Evolutionary conservation across 2,329 filamentous ascomycete species (phyloP).

Genomic region (Aurifilum marmelostoma): DNA sequence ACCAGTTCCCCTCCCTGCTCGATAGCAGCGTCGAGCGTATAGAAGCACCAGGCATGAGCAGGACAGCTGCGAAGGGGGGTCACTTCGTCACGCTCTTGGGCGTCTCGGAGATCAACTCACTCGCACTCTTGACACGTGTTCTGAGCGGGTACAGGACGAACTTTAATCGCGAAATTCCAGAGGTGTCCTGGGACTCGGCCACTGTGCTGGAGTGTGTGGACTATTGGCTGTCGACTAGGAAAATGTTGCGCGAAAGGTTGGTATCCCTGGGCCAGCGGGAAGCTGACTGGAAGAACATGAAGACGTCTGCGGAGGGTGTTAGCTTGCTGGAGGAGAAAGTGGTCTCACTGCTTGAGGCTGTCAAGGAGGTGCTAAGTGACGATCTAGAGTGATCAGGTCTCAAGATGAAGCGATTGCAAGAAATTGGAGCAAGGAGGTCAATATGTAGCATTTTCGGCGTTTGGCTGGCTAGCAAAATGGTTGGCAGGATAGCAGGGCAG

Average conservation of each 20-base stretch:
- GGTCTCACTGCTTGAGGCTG: conserved; percentile 66
- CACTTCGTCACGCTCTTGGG: conserved; percentile 74
- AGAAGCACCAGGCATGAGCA: conserved; percentile 60
- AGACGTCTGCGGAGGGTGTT: conserved; percentile 50
- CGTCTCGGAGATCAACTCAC: conserved; percentile 76
- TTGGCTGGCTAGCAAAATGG: conserved; percentile 22
- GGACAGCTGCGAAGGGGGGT: conserved; percentile 52
- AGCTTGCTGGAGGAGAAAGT: conserved; percentile 78
- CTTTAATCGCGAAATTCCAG: conserved; percentile 73
- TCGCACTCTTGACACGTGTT: conserved; percentile 75
- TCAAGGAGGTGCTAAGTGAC: conserved; percentile 59
- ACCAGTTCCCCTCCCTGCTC: conserved; percentile 83
- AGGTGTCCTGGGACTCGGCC: conserved; percentile 74
- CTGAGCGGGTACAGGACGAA: conserved; percentile 66
- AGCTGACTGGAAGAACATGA: conserved; percentile 58
- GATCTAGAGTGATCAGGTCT: conserved; percentile 45
- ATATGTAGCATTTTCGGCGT: conserved; percentile 25
- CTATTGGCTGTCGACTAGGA: conserved; percentile 73
- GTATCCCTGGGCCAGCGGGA: conserved; percentile 75
- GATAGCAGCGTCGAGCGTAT: conserved; percentile 72
- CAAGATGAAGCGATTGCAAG: neutral
- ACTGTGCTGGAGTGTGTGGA: conserved; percentile 81
- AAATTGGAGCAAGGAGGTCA: conserved; percentile 16
- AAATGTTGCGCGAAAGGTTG: conserved; percentile 71
- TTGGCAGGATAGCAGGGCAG: conserved; percentile 20